Percentiles rank a stretch among this genome's conserved stretches.
Evolutionary conservation across 2,329 filamentous ascomycete genomes (phyloP).

Genomic region (Elsinoe perseae): DNA sequence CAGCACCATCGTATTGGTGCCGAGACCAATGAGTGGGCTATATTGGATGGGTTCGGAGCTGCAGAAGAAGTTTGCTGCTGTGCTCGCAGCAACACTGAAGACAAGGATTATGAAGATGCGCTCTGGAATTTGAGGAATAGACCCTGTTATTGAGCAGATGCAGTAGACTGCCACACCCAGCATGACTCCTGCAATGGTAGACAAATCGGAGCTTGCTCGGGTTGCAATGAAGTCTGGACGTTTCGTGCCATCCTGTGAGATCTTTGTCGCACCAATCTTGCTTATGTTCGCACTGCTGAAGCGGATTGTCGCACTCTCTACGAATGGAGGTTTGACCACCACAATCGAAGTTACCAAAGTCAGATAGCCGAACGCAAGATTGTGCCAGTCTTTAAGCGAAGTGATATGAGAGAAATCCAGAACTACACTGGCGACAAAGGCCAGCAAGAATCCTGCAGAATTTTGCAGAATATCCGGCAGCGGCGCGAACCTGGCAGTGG

Average conservation of each 20-base stretch:
- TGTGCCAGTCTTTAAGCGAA: constrained; percentile 22
- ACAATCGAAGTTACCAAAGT: constrained; percentile 41
- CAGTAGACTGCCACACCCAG: constrained; percentile 26
- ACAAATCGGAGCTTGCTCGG: not conserved
- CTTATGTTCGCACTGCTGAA: not conserved
- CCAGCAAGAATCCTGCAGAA: constrained; percentile 20
- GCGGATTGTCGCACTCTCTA: not conserved
- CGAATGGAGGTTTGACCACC: constrained; percentile 43
- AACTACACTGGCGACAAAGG: constrained; percentile 30
- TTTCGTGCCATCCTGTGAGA: not conserved
- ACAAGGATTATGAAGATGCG: not conserved
- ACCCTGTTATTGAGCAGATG: constrained; percentile 32
- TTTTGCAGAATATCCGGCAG: constrained; percentile 6
- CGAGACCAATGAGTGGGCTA: not conserved
- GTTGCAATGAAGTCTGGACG: not conserved
- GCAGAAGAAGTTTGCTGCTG: not conserved
- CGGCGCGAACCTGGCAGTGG: constrained; percentile 17
- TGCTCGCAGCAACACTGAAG: not conserved
- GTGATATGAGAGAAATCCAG: constrained; percentile 30
- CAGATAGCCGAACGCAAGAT: constrained; percentile 40
- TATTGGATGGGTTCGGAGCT: not conserved
- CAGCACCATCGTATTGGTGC: not conserved
- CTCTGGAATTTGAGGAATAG: not conserved
- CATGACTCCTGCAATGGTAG: not conserved
- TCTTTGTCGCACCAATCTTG: not conserved